These are phyloP conservation scores for Cucurbita moschata DNA, from an alignment of 306 rosid genomes.

Conservation along the genomic window DNA sequence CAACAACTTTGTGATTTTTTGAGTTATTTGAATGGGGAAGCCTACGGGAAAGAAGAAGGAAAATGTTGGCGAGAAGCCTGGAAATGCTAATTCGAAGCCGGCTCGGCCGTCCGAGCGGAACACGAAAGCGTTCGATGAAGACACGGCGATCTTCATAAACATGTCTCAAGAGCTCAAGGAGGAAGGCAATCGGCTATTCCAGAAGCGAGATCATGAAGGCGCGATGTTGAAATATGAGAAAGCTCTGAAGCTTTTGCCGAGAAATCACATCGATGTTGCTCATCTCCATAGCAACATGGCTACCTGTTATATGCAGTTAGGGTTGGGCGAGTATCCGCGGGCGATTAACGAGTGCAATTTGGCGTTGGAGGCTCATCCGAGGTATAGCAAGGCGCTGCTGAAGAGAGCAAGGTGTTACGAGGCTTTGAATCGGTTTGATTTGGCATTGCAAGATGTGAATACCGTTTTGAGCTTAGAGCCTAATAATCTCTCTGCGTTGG, in stretches of 20 bases:
- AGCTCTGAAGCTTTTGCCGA: slow-evolving; percentile 66
- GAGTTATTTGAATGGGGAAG: slow-evolving; percentile 54
- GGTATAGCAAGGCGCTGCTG: slow-evolving; percentile 51
- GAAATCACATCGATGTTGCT: slow-evolving; percentile 60
- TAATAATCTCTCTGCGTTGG: slow-evolving; percentile 49
- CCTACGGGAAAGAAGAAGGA: slow-evolving; percentile 66
- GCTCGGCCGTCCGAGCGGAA: slow-evolving; percentile 23
- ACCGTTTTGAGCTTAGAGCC: slow-evolving; percentile 51
- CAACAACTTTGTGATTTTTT: slow-evolving; percentile 2
- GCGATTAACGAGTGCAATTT: slow-evolving; percentile 70
- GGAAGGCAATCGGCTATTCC: slow-evolving; percentile 60
- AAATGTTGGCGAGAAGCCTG: slow-evolving; percentile 17
- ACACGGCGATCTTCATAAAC: slow-evolving; percentile 73
- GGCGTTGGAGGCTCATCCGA: slow-evolving; percentile 54
- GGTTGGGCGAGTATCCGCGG: slow-evolving; percentile 69
- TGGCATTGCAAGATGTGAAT: slow-evolving; percentile 67
- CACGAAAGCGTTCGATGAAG: slow-evolving; percentile 55
- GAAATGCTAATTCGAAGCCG: slow-evolving; percentile 23
- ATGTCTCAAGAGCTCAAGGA: slow-evolving; percentile 76
- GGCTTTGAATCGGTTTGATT: slow-evolving; percentile 55
- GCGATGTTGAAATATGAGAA: slow-evolving; percentile 73
- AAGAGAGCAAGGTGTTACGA: slow-evolving; percentile 64
- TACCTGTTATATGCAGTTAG: slow-evolving; percentile 65
- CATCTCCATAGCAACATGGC: slow-evolving; percentile 66
- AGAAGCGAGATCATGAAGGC: slow-evolving; percentile 55